phyloP scores from a whole-genome alignment of 2,329 filamentous ascomycete genomes.

The Alternaria sp. region DNA sequence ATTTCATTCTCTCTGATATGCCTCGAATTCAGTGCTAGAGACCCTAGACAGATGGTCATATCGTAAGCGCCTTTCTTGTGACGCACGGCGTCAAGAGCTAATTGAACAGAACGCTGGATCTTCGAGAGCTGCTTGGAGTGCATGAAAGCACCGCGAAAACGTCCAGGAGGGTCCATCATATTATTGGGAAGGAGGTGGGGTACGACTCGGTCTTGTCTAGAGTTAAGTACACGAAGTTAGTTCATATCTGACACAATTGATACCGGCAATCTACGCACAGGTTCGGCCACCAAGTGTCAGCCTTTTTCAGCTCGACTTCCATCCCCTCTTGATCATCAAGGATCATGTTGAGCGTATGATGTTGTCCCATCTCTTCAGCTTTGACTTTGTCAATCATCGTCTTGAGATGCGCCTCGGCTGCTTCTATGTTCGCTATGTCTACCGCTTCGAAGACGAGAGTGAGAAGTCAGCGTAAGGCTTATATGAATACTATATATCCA shows the following conservation, averaged over 20 bases:
- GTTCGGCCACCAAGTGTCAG: slow-evolving; percentile 41
- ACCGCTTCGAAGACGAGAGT: slow-evolving; percentile 9
- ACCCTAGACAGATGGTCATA: slow-evolving; percentile 40
- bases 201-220: slow-evolving; percentile 22
- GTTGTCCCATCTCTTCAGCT: slow-evolving; percentile 17
- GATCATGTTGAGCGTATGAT: slow-evolving; percentile 31
- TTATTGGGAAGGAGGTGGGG: slow-evolving; percentile 22
- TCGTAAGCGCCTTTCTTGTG: slow-evolving; percentile 39
- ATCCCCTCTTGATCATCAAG: slow-evolving; percentile 39
- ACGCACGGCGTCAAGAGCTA: slow-evolving; percentile 32
- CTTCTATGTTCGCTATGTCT: slow-evolving; percentile 22
- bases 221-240: not conserved
- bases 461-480: not conserved
- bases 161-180: slow-evolving; percentile 33
- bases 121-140: slow-evolving; percentile 19
- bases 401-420: slow-evolving; percentile 32
- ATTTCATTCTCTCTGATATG: slow-evolving; percentile 20
- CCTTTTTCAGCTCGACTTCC: slow-evolving; percentile 27
- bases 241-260: not conserved
- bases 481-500: not conserved
- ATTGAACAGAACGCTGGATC: slow-evolving; percentile 29
- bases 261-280: not conserved
- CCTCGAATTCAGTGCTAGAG: slow-evolving; percentile 31
- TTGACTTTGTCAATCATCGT: slow-evolving; percentile 34
- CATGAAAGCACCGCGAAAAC: slow-evolving; percentile 29